These are phyloP conservation scores for Linderina pennispora DNA, from an alignment of 192 early-diverging fungal genomes.

Conservation along the genomic window DNA sequence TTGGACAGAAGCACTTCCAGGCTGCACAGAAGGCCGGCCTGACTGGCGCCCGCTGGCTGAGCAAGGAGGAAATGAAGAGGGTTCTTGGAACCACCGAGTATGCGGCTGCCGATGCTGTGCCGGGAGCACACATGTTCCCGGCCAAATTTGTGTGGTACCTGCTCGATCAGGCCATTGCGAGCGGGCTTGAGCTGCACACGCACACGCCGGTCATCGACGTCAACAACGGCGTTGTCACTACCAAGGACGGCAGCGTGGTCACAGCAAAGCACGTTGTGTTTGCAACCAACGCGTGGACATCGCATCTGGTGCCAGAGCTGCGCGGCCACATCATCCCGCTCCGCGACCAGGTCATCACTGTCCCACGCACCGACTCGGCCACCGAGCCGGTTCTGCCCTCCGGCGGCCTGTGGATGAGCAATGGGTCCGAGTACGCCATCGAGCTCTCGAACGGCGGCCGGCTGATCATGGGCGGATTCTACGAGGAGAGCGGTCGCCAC, in stretches of 20 bases:
- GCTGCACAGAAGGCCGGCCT: neutral
- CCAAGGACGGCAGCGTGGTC: slow-evolving; percentile 2
- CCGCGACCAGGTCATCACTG: slow-evolving; percentile 47
- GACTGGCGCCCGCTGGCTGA: neutral
- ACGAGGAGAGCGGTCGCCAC: slow-evolving; percentile 22
- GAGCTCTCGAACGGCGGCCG: slow-evolving; percentile 26
- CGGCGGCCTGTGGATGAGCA: slow-evolving; percentile 7
- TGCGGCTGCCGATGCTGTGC: neutral
- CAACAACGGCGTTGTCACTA: neutral
- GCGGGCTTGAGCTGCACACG: slow-evolving; percentile 5
- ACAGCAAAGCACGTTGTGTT: slow-evolving; percentile 27
- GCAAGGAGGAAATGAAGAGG: neutral
- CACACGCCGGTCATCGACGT: slow-evolving; percentile 11
- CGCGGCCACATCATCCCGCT: slow-evolving; percentile 29
- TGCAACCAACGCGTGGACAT: slow-evolving; percentile 47
- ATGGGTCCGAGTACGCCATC: slow-evolving; percentile 47
- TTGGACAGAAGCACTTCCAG: neutral
- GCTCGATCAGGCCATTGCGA: neutral
- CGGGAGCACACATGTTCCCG: slow-evolving; percentile 1
- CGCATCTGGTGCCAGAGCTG: slow-evolving; percentile 27
- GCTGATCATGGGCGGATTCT: slow-evolving; percentile 42
- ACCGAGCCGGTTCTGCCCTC: neutral
- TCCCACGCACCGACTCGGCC: slow-evolving; percentile 12
- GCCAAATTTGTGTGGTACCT: slow-evolving; percentile 4
- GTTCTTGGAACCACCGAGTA: neutral